Percentiles rank a stretch among this genome's conserved stretches.
These are phyloP conservation scores for Xylaria palmicola DNA, from an alignment of 495 filamentous ascomycete genomes.

Conservation along the genomic window DNA sequence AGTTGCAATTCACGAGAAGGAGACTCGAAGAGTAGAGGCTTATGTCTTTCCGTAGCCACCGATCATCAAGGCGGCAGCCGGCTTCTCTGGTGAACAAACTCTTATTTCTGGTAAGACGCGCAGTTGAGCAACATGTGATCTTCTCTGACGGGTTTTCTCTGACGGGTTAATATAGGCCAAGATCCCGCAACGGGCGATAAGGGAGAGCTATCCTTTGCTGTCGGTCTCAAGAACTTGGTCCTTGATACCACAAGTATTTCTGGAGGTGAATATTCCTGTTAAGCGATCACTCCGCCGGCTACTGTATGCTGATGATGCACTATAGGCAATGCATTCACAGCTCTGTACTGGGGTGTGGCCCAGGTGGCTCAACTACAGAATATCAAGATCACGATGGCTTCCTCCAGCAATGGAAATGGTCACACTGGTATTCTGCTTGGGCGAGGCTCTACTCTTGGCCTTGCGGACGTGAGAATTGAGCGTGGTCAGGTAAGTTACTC, in stretches of 20 bases:
- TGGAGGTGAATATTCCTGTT: constrained; percentile 20
- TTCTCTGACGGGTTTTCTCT: constrained; percentile 36
- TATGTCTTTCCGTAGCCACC: constrained; percentile 39
- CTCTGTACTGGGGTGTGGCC: constrained; percentile 70
- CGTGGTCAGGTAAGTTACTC: constrained; percentile 33
- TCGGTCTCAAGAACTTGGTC: constrained; percentile 67
- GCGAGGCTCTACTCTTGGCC: constrained; percentile 46
- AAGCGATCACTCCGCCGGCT: background rate
- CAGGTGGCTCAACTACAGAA: constrained; percentile 69
- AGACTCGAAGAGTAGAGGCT: background rate
- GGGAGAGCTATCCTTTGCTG: constrained; percentile 53
- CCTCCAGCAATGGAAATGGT: constrained; percentile 41
- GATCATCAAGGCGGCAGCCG: constrained; percentile 57
- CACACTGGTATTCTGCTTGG: constrained; percentile 66
- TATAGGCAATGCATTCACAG: constrained; percentile 44
- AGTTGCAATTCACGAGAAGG: constrained; percentile 12
- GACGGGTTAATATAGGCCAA: constrained; percentile 1
- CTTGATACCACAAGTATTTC: constrained; percentile 63
- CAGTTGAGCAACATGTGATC: constrained; percentile 39
- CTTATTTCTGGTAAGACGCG: constrained; percentile 25
- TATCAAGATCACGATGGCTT: constrained; percentile 62
- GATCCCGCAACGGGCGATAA: constrained; percentile 22
- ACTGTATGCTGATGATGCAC: constrained; percentile 8
- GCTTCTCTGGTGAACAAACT: constrained; percentile 33
- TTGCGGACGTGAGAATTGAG: constrained; percentile 37